Evolutionary conservation across 257 asterid genomes (phyloP).

Genomic region (Asclepias syriaca): DNA sequence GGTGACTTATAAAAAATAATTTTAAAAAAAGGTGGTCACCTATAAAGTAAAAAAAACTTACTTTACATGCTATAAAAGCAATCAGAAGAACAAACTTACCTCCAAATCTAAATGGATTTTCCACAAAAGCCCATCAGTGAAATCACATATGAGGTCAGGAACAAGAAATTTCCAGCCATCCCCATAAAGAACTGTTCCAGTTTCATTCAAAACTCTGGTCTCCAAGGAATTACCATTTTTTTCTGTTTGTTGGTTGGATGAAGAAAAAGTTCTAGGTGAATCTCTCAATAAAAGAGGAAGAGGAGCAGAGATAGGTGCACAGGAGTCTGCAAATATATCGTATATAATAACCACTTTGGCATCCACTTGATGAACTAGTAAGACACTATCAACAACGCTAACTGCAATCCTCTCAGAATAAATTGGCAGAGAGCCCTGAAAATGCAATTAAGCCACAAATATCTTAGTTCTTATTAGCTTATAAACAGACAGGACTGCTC

Average conservation of each 20-base stretch:
- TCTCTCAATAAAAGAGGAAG: constrained; percentile 88
- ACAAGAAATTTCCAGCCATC: constrained; percentile 81
- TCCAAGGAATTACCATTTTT: constrained; percentile 38
- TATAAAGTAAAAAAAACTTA: constrained; percentile 19
- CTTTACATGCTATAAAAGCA: constrained; percentile 17
- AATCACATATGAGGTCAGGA: constrained; percentile 85
- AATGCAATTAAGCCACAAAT: constrained; percentile 3
- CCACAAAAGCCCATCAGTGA: constrained; percentile 68
- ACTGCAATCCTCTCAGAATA: constrained; percentile 68
- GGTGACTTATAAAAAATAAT: constrained; percentile 18
- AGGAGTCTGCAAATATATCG: constrained; percentile 70
- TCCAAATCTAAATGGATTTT: constrained; percentile 80
- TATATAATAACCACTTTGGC: constrained; percentile 91
- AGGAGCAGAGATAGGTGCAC: constrained; percentile 86
- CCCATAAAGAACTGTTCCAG: constrained; percentile 57
- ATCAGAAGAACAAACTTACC: constrained; percentile 42
- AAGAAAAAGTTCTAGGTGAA: constrained; percentile 39
- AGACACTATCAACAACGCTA: constrained; percentile 78
- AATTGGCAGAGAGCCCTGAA: constrained; percentile 85
- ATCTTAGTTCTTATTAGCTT: not conserved
- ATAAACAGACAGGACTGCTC: not conserved
- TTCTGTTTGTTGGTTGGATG: constrained; percentile 41
- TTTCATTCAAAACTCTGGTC: constrained; percentile 30
- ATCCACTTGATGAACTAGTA: constrained; percentile 93
- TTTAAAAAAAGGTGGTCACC: constrained; percentile 9